phyloP scores from a whole-genome alignment of 2,329 filamentous ascomycete genomes.

The Microdochium nivale region DNA sequence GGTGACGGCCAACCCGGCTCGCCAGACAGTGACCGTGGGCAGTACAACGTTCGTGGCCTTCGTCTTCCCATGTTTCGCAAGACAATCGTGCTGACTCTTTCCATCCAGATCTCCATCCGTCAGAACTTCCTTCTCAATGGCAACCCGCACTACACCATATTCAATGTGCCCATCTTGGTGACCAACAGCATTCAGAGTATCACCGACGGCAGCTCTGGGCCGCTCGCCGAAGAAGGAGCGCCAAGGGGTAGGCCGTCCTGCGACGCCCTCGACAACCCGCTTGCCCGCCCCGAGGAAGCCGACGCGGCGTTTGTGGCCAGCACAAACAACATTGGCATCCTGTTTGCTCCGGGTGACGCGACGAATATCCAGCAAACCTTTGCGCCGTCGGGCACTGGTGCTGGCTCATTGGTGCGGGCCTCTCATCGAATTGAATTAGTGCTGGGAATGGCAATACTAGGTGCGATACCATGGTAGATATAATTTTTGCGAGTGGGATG shows the following conservation, averaged over 20 bases:
- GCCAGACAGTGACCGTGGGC: conserved; percentile 43
- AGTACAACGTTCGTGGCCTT: conserved; percentile 47
- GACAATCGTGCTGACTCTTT: background rate
- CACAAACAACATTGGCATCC: conserved; percentile 32
- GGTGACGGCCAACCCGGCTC: conserved; percentile 43
- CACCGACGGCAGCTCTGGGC: conserved; percentile 19
- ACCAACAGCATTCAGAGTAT: conserved; percentile 50
- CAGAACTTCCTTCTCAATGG: conserved; percentile 61
- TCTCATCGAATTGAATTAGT: background rate
- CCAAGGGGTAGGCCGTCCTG: conserved; percentile 26
- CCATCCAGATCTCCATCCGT: conserved; percentile 54
- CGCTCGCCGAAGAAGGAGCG: background rate
- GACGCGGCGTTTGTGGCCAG: conserved; percentile 22
- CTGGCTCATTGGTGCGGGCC: background rate
- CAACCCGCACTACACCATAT: conserved; percentile 58
- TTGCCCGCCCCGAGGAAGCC: conserved; percentile 37
- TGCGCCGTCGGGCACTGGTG: background rate
- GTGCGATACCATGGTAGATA: background rate
- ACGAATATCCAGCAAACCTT: conserved; percentile 29
- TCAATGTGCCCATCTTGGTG: conserved; percentile 60
- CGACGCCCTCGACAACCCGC: conserved; percentile 39
- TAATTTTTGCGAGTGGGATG: too few species aligned
- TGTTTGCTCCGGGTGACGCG: conserved; percentile 43
- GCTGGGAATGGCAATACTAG: background rate
- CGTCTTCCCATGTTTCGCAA: background rate